Percentiles rank a stretch among this genome's conserved stretches.
phyloP scores from a whole-genome alignment of 371 early-diverging fungal genomes.

The Choanephora cucurbitarum region DNA sequence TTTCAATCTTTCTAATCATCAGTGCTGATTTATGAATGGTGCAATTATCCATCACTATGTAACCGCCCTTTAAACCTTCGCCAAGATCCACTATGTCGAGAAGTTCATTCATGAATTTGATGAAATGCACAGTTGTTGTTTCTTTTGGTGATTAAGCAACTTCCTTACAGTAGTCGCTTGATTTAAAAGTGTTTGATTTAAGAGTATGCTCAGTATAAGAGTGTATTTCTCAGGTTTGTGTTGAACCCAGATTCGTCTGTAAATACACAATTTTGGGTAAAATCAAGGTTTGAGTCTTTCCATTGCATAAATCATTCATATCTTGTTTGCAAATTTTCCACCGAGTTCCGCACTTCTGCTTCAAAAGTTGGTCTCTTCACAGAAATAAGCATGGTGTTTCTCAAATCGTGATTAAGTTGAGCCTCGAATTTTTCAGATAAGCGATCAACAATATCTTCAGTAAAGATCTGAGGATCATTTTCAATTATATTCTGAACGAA shows the following conservation, averaged over 20 bases:
- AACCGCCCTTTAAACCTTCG: not conserved
- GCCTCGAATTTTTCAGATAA: constrained; percentile 13
- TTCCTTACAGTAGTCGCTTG: constrained; percentile 12
- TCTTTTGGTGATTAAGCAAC: constrained; percentile 10
- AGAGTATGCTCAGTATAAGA: too few relatives aligned
- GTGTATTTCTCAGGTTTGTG: too few relatives aligned
- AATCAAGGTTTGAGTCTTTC: too few relatives aligned
- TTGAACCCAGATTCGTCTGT: too few relatives aligned
- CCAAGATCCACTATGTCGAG: constrained; percentile 1
- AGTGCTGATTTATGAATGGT: constrained; percentile 4
- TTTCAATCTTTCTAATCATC: constrained; percentile 9
- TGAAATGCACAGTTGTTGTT: constrained; percentile 15
- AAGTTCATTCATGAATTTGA: constrained; percentile 9
- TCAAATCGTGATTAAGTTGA: constrained; percentile 9
- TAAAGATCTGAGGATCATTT: constrained; percentile 17
- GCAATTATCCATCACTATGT: constrained; percentile 1
- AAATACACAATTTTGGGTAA: too few relatives aligned
- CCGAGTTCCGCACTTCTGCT: constrained; percentile 10
- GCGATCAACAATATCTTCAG: constrained; percentile 6
- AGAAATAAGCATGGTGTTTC: constrained; percentile 13
- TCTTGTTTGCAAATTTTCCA: constrained; percentile 4
- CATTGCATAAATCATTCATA: too few relatives aligned
- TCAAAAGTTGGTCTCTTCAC: constrained; percentile 6
- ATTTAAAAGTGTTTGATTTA: too few relatives aligned
- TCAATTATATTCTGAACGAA: constrained; percentile 8